A percentile compares a stretch with the other conserved stretches of the same genome.
These are phyloP conservation scores for Apophysomyces variabilis DNA, from an alignment of 371 early-diverging fungal species.

Conservation along the genomic window DNA sequence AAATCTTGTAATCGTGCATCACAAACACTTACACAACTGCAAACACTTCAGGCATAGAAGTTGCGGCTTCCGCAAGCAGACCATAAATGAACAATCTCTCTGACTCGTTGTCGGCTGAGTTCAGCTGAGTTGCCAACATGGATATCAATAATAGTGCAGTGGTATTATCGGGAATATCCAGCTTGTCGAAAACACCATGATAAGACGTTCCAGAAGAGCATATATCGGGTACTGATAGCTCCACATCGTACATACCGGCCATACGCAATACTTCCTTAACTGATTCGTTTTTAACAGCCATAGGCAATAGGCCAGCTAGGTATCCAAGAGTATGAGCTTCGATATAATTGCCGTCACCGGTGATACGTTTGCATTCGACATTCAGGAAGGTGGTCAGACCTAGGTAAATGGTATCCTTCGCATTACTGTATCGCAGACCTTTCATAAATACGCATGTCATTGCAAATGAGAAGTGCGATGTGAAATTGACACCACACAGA, in stretches of 20 bases:
- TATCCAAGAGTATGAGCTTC: slow-evolving; percentile 70
- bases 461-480: slow-evolving; percentile 85
- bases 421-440: slow-evolving; percentile 74
- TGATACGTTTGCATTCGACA: slow-evolving; percentile 56
- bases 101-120: slow-evolving; percentile 79
- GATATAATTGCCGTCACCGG: slow-evolving; percentile 45
- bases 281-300: slow-evolving; percentile 61
- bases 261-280: slow-evolving; percentile 62
- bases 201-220: slow-evolving; percentile 39
- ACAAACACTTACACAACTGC: slow-evolving; percentile 65
- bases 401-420: slow-evolving; percentile 66
- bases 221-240: slow-evolving; percentile 45
- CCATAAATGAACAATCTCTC: slow-evolving; percentile 82
- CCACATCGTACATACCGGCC: slow-evolving; percentile 51
- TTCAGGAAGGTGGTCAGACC: slow-evolving; percentile 71
- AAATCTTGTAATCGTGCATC: not conserved
- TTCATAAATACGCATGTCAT: slow-evolving; percentile 79
- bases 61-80: slow-evolving; percentile 77
- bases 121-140: slow-evolving; percentile 76
- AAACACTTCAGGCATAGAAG: slow-evolving; percentile 76
- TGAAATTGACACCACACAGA: slow-evolving; percentile 78
- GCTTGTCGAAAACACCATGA: slow-evolving; percentile 65
- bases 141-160: slow-evolving; percentile 73
- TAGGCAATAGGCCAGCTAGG: slow-evolving; percentile 70
- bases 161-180: slow-evolving; percentile 64